Base-by-base conservation (phyloP, 225 moss, liverwort and hornwort species). In the Polytrichum formosum region DNA sequence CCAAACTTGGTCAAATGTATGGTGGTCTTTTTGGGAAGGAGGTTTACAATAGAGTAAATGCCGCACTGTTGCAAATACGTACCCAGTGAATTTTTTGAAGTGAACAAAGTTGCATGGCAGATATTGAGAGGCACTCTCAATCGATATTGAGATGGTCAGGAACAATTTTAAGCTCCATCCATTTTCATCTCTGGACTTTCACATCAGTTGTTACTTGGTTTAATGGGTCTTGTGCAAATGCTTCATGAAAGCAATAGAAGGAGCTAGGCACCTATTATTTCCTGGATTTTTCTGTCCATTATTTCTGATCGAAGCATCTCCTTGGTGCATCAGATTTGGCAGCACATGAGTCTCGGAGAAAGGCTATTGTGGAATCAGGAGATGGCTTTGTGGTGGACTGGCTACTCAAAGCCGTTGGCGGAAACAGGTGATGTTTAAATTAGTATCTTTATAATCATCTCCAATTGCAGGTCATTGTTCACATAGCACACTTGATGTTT, bases 371-470 rank as follows among this genome's bases (percentile, higher is more conserved):
- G 61, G 94, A 91, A 65, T 85, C 92, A 76, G 98, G 91, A 56
- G 87, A 90, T 79, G 98, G 98, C 71, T 71, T 80, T 75, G 92
- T 93, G 69, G 73, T 94, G 72, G 98, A 98, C 78, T 98, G 98
- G 98, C 72, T 98, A 56, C 79, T 94, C 20, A 91, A 87, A 79
- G 84, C 92, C 46, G 90, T 93, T 79, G 92, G 88, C 17, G 82
- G 76, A 71, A 82, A 77, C n/a, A 91, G 90, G 79, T 89, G 72
- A 68, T 71, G 25, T 16, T 13, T 46, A 46, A 46, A 46, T 46
- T 46, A 46, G 46, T 46, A 3, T 46, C 46, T 46, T 46, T 13
- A 46, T 46, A 46, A 46, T 16, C 46, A 46, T 46, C 13, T 10
- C 46, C 46, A 46, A 13, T 16, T 46, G 46, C 46, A 46, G 46